These are phyloP conservation scores for Nicotiana noctiflora DNA, from an alignment of 257 asterid genomes.

Conservation along the genomic window DNA sequence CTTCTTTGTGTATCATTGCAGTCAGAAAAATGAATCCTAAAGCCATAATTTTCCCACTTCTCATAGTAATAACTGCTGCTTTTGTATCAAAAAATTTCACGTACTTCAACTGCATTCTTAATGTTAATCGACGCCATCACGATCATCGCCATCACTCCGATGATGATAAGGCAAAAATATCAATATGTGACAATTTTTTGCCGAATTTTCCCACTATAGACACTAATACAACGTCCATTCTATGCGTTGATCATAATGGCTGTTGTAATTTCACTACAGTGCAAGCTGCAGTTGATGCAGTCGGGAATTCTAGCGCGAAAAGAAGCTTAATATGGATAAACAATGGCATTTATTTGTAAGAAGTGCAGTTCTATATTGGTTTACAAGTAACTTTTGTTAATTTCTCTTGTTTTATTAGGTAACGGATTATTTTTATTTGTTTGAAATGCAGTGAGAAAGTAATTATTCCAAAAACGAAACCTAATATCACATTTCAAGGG, in stretches of 20 bases:
- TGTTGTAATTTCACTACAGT: conserved; percentile 89
- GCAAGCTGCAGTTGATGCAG: conserved; percentile 86
- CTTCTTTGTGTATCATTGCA: background rate
- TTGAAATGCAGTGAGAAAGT: conserved; percentile 63
- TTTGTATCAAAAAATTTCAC: conserved; percentile 34
- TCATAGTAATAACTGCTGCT: conserved; percentile 43
- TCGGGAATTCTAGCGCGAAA: conserved; percentile 41
- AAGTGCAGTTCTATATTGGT: background rate
- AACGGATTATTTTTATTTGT: background rate
- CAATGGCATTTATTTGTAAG: conserved; percentile 81
- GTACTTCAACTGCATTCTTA: conserved; percentile 10
- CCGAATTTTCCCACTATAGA: conserved; percentile 61
- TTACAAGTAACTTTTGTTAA: background rate
- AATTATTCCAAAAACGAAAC: conserved; percentile 55
- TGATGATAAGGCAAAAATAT: conserved; percentile 6
- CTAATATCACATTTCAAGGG: conserved; percentile 89
- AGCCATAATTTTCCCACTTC: conserved; percentile 30
- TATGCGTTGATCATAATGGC: conserved; percentile 74
- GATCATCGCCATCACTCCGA: conserved; percentile 25
- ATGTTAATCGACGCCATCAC: background rate
- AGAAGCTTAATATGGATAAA: conserved; percentile 79
- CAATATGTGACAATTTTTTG: conserved; percentile 58
- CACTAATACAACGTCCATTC: conserved; percentile 42
- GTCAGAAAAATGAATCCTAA: conserved; percentile 30
- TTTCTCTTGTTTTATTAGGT: background rate